Percentiles rank a stretch among this genome's conserved stretches.
These are phyloP conservation scores for Mariannaea sp. DNA, from an alignment of 2,329 filamentous ascomycete genomes.

Conservation along the genomic window DNA sequence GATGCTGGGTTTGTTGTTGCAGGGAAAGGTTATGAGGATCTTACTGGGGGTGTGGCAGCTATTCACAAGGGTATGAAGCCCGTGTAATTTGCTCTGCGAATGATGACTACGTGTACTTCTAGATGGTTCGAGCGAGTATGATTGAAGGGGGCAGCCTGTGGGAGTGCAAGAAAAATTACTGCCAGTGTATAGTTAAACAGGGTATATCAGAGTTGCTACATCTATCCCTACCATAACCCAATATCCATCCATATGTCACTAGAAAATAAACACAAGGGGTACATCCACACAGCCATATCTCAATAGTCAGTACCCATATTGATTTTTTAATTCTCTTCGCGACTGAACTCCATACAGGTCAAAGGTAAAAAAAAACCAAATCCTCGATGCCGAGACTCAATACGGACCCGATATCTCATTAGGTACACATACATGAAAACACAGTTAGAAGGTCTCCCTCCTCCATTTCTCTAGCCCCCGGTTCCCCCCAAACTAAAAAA, in stretches of 20 bases:
- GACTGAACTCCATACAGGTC: constrained; percentile 42
- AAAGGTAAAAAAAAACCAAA: constrained; percentile 40
- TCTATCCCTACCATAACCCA: constrained; percentile 6
- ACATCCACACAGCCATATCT: background rate
- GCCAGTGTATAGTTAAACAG: constrained; percentile 35
- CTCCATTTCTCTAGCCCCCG: constrained; percentile 33
- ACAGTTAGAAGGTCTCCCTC: constrained; percentile 28
- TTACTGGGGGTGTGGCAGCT: constrained; percentile 90
- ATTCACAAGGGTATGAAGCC: constrained; percentile 98
- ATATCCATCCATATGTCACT: constrained; percentile 17
- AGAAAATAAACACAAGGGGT: background rate
- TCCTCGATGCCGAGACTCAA: constrained; percentile 37
- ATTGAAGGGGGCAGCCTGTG: constrained; percentile 20
- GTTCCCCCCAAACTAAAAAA: constrained; percentile 23
- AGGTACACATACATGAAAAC: constrained; percentile 45
- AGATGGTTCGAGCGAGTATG: constrained; percentile 24
- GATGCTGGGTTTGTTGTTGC: constrained; percentile 85
- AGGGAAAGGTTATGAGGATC: constrained; percentile 82
- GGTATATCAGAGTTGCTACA: constrained; percentile 28
- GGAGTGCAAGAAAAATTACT: constrained; percentile 11
- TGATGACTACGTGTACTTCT: constrained; percentile 28
- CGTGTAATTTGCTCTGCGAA: constrained; percentile 36
- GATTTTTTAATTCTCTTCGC: constrained; percentile 39
- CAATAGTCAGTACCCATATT: constrained; percentile 34
- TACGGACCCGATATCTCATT: constrained; percentile 43